Conservation (phyloP, 1,139 yeast species). For the Yamadazyma dendronema region DNA sequence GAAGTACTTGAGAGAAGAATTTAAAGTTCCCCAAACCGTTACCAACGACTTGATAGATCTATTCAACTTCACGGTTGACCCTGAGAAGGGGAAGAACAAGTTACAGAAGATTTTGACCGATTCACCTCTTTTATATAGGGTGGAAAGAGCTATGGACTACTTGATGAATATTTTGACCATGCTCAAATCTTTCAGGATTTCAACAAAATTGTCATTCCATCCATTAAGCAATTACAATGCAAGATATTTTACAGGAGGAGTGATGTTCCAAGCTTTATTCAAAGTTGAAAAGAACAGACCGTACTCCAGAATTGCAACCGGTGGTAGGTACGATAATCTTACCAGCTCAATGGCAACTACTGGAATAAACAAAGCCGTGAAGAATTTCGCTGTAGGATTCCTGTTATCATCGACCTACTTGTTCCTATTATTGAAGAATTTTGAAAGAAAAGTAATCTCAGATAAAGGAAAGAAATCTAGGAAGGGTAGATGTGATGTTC, state of each 20-base stretch:
- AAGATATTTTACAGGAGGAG: slow-evolving; percentile 71
- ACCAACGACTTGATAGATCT: slow-evolving; percentile 71
- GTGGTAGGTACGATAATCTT: slow-evolving; percentile 86
- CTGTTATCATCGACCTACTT: slow-evolving; percentile 50
- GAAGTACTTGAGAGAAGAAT: slow-evolving; percentile 62
- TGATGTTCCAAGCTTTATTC: slow-evolving; percentile 84
- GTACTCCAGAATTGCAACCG: slow-evolving; percentile 67
- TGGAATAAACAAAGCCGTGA: slow-evolving; percentile 18
- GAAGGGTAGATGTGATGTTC: slow-evolving; percentile 68
- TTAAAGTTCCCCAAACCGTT: slow-evolving; percentile 77
- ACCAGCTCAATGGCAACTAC: slow-evolving; percentile 37
- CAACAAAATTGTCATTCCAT: slow-evolving; percentile 39
- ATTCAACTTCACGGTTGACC: slow-evolving; percentile 71
- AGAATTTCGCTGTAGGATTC: slow-evolving; percentile 77
- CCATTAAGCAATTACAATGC: slow-evolving; percentile 85
- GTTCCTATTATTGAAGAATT: slow-evolving; percentile 42
- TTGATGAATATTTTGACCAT: slow-evolving; percentile 55
- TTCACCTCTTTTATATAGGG: slow-evolving; percentile 59
- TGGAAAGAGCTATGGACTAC: slow-evolving; percentile 63
- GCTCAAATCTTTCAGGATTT: slow-evolving; percentile 53
- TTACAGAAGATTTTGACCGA: slow-evolving; percentile 72
- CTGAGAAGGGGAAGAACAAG: slow-evolving; percentile 61
- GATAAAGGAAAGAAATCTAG: slow-evolving; percentile 27
- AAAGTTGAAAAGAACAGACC: slow-evolving; percentile 47
- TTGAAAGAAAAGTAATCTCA: slow-evolving; percentile 23